Evolutionary conservation across 768 basidiomycete species (phyloP).

Genomic region (Mycena crocata): DNA sequence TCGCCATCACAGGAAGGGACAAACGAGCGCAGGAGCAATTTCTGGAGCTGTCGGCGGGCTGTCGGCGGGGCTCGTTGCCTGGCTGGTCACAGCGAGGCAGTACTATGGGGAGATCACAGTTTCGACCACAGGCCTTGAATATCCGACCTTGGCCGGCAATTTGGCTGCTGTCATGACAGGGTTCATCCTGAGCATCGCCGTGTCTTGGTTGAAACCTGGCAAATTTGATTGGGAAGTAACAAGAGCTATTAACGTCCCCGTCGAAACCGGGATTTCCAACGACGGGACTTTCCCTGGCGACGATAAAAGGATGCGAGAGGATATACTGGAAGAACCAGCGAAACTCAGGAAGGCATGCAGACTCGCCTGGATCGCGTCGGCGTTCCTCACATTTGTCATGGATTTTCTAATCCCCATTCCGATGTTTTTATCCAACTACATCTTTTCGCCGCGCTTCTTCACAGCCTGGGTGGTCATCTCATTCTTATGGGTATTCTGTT

Average conservation of each 20-base stretch:
- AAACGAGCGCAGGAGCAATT: slow-evolving; percentile 45
- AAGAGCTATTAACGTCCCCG: slow-evolving; percentile 6
- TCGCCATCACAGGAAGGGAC: slow-evolving; percentile 41
- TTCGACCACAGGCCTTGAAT: slow-evolving; percentile 23
- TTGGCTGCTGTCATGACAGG: slow-evolving; percentile 14
- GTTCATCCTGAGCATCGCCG: slow-evolving; percentile 8
- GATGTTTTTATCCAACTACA: slow-evolving; percentile 21
- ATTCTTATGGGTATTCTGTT: slow-evolving; percentile 24
- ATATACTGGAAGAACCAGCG: not conserved
- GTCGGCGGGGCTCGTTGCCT: slow-evolving; percentile 47
- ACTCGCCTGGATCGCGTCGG: slow-evolving; percentile 15
- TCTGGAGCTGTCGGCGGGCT: slow-evolving; percentile 48
- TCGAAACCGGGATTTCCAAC: not conserved
- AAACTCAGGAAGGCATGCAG: slow-evolving; percentile 9
- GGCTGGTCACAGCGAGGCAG: slow-evolving; percentile 45
- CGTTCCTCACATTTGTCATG: slow-evolving; percentile 12
- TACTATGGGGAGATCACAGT: slow-evolving; percentile 41
- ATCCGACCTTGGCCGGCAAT: slow-evolving; percentile 25
- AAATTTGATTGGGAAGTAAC: slow-evolving; percentile 24
- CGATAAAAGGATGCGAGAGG: slow-evolving; percentile 13
- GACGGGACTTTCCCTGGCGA: not conserved
- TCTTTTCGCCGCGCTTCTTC: slow-evolving; percentile 21
- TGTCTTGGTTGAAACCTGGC: slow-evolving; percentile 14
- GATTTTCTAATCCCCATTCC: slow-evolving; percentile 24
- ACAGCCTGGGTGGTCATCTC: slow-evolving; percentile 25